Base-by-base conservation (phyloP, 371 early-diverging fungal species). In the Batrachochytrium dendrobatidis region DNA sequence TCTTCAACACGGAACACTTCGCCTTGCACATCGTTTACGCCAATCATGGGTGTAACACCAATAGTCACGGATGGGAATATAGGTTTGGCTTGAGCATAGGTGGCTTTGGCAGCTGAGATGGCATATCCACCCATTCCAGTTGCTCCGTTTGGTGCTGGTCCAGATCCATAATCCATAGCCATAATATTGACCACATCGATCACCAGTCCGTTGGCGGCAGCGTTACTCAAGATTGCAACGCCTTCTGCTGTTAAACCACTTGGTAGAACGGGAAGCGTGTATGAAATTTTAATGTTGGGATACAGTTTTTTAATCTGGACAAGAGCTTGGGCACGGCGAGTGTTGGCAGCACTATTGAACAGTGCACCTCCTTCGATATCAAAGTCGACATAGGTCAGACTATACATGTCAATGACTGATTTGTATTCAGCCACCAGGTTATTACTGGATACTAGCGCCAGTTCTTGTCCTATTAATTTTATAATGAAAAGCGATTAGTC, bases 11-110 rank as follows among this genome's bases (percentile, higher is more conserved):
- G 31, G 57, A 74, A 71, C n/a, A 66, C 50, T 51, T 69, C 67
- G 25, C 55, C 59, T 0, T 31, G 30, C 1, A 63, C 67, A 26
- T 69, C 70, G 51, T 71, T 74, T 24, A 48, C 45, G 17, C 75
- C 75, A 54, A 71, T 71, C 71, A 71, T 74, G 32, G 75, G 67
- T 22, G 66, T 66, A 24, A 74, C 61, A 35, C 72, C 75, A 54
- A 74, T 58, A 20, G 53, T 50, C 17, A 58, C 58, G 48, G 34
- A 18, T 2, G 34, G 24, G 25, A 57, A 34, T 3, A 43, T 39
- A 20, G 58, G 24, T 17, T 44, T 46, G 17, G 43, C 53, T 29
- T 63, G 63, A 22, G 4, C 0, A 34, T 58, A 44, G 6, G 63
- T 49, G 1, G 53, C 53, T 25, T 58, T 6, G 2, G 26, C 39